Conservation (phyloP, 2,329 filamentous ascomycete species). For the Gnomoniopsis sp. region DNA sequence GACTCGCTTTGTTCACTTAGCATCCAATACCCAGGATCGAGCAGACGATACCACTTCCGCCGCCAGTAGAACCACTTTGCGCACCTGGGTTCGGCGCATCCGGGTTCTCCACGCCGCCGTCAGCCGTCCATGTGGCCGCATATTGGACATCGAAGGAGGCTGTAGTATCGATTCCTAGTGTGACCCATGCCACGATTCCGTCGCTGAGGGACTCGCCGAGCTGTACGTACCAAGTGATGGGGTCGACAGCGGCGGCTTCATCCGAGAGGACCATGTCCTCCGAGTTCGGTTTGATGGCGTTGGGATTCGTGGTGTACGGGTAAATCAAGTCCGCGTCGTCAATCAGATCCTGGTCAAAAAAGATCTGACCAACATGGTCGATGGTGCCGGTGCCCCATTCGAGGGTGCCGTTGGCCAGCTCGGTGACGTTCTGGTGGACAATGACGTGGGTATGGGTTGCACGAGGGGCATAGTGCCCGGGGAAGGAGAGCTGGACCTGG, state of each 20-base stretch:
- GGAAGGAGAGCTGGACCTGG: conserved; percentile 4
- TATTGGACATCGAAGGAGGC: not conserved
- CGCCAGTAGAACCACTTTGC: not conserved
- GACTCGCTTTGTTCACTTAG: too few species aligned
- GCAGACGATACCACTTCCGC: not conserved
- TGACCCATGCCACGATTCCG: conserved; percentile 53
- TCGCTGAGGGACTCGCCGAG: conserved; percentile 50
- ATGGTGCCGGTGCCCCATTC: conserved; percentile 33
- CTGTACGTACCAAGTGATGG: conserved; percentile 55
- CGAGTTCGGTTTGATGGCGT: conserved; percentile 46
- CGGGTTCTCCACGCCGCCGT: not conserved
- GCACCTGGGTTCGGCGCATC: not conserved
- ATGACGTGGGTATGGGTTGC: conserved; percentile 22
- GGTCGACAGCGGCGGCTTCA: conserved; percentile 50
- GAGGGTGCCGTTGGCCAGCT: conserved; percentile 32
- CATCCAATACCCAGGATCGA: not conserved
- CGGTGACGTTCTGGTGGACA: conserved; percentile 35
- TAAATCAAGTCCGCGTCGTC: conserved; percentile 42
- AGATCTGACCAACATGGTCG: conserved; percentile 62
- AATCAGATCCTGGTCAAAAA: conserved; percentile 59
- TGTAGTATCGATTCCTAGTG: not conserved
- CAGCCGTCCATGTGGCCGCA: conserved; percentile 3
- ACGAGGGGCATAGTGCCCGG: conserved; percentile 5
- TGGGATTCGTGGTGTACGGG: conserved; percentile 47
- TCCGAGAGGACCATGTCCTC: conserved; percentile 49